phyloP scores from a whole-genome alignment of 352 stramenopile genomes.

The Phytophthora uliginosa region DNA sequence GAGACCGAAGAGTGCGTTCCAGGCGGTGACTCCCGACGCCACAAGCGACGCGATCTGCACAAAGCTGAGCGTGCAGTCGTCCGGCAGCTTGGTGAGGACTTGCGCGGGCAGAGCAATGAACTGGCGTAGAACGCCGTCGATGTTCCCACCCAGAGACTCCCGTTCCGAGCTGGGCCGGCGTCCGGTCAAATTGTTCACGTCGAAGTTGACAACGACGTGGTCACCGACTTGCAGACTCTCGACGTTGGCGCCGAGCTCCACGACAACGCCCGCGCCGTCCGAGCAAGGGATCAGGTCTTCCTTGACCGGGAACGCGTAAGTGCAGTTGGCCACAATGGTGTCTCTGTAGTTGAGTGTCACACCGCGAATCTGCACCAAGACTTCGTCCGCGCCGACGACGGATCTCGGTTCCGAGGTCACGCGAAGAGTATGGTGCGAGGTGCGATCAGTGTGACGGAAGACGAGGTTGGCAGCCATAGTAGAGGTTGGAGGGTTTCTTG shows the following conservation, averaged over 20 bases:
- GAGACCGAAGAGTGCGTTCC: constrained; percentile 8
- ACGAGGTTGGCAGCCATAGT: constrained; percentile 18
- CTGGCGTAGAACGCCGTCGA: constrained; percentile 1
- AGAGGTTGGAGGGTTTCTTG: not conserved
- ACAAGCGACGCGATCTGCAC: constrained; percentile 13
- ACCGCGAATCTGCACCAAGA: constrained; percentile 26
- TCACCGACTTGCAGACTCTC: constrained; percentile 8
- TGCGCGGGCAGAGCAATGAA: constrained; percentile 3
- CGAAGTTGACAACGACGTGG: constrained; percentile 15
- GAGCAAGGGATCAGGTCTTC: constrained; percentile 8
- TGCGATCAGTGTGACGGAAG: constrained; percentile 29
- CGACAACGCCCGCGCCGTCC: not conserved
- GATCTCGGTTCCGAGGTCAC: constrained; percentile 13
- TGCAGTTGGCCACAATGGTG: no score
- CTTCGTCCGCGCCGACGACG: constrained; percentile 8
- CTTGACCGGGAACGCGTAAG: constrained; percentile 7
- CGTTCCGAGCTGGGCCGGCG: not conserved
- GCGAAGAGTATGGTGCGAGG: constrained; percentile 26
- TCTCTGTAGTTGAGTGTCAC: constrained; percentile 17
- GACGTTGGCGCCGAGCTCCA: not conserved
- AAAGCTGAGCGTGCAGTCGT: constrained; percentile 3
- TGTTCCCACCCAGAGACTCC: constrained; percentile 9
- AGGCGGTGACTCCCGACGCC: constrained; percentile 6
- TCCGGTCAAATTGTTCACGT: constrained; percentile 6
- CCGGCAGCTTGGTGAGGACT: constrained; percentile 6